Evolutionary conservation across 768 basidiomycete species (phyloP).

Genomic region (Leucocoprinus sp.): DNA sequence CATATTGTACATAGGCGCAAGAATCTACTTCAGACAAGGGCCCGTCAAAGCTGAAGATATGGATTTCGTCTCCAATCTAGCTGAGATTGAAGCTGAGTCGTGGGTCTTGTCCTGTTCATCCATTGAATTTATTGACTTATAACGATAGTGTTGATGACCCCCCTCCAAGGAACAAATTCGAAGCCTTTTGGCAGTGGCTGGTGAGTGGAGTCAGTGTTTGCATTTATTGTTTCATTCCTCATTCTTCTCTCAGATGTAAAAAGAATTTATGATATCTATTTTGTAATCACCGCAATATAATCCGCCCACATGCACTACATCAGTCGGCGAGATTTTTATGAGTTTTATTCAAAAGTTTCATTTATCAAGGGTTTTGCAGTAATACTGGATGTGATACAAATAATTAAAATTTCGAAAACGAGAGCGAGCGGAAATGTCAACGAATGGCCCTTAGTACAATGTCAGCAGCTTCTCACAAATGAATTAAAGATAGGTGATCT

Average conservation of each 20-base stretch:
- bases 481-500: slow-evolving; percentile 15
- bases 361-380: slow-evolving; percentile 4
- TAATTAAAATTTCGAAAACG: neutral
- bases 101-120: slow-evolving; percentile 20
- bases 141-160: slow-evolving; percentile 50
- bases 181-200: slow-evolving; percentile 75
- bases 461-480: slow-evolving; percentile 16
- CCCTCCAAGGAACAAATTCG: slow-evolving; percentile 57
- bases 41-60: slow-evolving; percentile 53
- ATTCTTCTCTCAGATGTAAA: slow-evolving; percentile 15
- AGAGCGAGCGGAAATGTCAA: slow-evolving; percentile 8
- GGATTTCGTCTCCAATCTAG: slow-evolving; percentile 74
- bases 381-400: slow-evolving; percentile 11
- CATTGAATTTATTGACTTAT: slow-evolving; percentile 4
- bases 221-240: slow-evolving; percentile 14
- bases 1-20: slow-evolving; percentile 56
- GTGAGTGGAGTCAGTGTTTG: slow-evolving; percentile 34
- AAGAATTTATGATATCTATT: neutral
- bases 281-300: neutral
- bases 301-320: neutral
- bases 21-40: slow-evolving; percentile 42
- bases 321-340: neutral
- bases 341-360: slow-evolving; percentile 7
- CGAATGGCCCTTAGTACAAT: slow-evolving; percentile 10
- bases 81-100: slow-evolving; percentile 61